Evolutionary conservation across 192 early-diverging fungal genomes (phyloP).

Genomic region (Coemansia sp.): DNA sequence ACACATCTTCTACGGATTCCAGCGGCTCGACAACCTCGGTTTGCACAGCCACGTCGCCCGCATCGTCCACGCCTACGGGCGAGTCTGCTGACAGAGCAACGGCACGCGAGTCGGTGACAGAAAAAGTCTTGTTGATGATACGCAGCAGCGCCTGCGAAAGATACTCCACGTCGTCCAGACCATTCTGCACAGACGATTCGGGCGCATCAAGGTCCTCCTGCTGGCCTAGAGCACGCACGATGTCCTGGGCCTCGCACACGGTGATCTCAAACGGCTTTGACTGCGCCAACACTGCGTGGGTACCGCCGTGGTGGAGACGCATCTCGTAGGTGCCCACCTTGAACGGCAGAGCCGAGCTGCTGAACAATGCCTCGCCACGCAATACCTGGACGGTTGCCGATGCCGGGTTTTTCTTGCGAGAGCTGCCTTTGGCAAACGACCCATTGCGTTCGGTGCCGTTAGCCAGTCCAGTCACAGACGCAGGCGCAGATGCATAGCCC

Average conservation of each 20-base stretch:
- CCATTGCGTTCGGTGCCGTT: conserved; percentile 9
- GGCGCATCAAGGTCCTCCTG: background rate
- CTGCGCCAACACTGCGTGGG: conserved; percentile 75
- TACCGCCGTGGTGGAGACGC: conserved; percentile 85
- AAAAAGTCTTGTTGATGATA: conserved; percentile 45
- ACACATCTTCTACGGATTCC: conserved; percentile 29
- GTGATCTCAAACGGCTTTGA: conserved; percentile 79
- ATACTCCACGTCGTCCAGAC: conserved; percentile 15
- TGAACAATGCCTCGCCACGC: conserved; percentile 63
- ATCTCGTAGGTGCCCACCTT: conserved; percentile 85
- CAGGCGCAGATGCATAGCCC: conserved; percentile 27
- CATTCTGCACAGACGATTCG: background rate
- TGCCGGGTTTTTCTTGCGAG: background rate
- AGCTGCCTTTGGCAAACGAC: background rate
- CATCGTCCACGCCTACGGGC: background rate
- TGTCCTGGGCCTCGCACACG: conserved; percentile 24
- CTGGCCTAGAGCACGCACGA: conserved; percentile 16
- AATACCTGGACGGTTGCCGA: conserved; percentile 10
- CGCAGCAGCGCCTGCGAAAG: conserved; percentile 42
- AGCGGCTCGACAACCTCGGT: conserved; percentile 50
- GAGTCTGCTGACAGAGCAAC: background rate
- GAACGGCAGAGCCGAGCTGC: conserved; percentile 74
- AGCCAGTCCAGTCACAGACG: conserved; percentile 25
- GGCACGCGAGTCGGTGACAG: conserved; percentile 41
- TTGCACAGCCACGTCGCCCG: conserved; percentile 30